phyloP scores from a whole-genome alignment of 139 green algal species.

The Coelastrella sp. region DNA sequence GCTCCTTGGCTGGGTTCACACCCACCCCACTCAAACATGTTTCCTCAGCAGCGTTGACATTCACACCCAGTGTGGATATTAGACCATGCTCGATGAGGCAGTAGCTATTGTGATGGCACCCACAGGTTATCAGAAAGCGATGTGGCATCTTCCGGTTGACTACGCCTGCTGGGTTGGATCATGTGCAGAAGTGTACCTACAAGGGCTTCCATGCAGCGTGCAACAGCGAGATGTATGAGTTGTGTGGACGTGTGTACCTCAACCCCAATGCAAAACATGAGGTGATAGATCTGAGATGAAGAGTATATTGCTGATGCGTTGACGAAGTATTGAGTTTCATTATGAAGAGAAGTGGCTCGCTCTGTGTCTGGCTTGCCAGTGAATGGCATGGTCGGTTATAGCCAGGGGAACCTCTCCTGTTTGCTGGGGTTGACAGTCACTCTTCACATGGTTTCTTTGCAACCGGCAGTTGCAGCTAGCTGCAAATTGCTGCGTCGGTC shows the following conservation, averaged over 20 bases:
- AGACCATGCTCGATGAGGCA: slow-evolving; percentile 95
- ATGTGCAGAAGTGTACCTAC: slow-evolving; percentile 87
- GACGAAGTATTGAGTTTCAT: no score
- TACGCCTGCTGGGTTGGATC: slow-evolving; percentile 87
- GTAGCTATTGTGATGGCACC: slow-evolving; percentile 98
- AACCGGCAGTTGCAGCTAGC: no score
- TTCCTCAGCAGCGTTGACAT: slow-evolving; percentile 97
- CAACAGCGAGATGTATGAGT: slow-evolving; percentile 87
- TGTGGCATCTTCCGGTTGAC: slow-evolving; percentile 94
- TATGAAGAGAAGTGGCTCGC: no score
- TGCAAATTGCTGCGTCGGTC: no score
- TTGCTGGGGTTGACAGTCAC: no score
- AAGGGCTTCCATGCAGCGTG: slow-evolving; percentile 94
- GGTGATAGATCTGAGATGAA: slow-evolving; percentile 86
- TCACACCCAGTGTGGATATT: slow-evolving; percentile 88
- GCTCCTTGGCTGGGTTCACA: slow-evolving; percentile 98
- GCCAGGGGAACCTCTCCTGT: no score
- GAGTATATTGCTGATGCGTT: not conserved
- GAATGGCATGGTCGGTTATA: no score
- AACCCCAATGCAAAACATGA: slow-evolving; percentile 82
- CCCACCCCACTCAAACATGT: slow-evolving; percentile 95
- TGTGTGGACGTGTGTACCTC: slow-evolving; percentile 93
- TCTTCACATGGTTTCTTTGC: no score
- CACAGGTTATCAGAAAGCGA: slow-evolving; percentile 58
- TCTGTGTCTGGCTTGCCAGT: no score